phyloP scores from a whole-genome alignment of 1,284 basidiomycete species.

The Meripilus lineatus region DNA sequence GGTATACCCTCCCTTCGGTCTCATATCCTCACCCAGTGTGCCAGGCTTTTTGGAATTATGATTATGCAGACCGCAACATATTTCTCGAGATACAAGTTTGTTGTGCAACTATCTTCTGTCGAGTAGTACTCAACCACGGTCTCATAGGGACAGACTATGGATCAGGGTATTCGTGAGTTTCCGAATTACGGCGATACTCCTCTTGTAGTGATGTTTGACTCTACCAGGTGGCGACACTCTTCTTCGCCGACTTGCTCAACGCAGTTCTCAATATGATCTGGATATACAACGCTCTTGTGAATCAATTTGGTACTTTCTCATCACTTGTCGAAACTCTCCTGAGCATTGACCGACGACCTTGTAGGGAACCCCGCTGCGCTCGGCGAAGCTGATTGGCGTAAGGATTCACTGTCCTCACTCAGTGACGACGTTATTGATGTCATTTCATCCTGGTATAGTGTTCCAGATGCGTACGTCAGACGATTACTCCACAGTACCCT shows the following conservation, averaged over 20 bases:
- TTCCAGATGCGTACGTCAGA: no score
- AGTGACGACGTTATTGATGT: neutral
- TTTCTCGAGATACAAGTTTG: conserved; percentile 33
- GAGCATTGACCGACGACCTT: no score
- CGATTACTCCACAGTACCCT: no score
- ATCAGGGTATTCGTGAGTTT: conserved; percentile 19
- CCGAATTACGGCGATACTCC: no score
- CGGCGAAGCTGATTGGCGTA: neutral
- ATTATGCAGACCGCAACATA: conserved; percentile 39
- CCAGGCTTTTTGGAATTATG: conserved; percentile 33
- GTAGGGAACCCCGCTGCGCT: neutral
- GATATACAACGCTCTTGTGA: conserved; percentile 31
- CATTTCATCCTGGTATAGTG: no score
- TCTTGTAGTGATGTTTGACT: no score
- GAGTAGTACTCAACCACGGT: conserved; percentile 2
- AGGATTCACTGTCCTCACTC: neutral
- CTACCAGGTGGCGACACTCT: conserved; percentile 30
- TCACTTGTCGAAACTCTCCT: no score
- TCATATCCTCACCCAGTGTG: no score
- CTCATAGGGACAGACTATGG: conserved; percentile 31
- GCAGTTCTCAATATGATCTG: conserved; percentile 34
- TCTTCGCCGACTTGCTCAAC: conserved; percentile 35
- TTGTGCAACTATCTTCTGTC: neutral
- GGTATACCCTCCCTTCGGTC: no score
- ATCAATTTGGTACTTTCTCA: conserved; percentile 34